Evolutionary conservation across 805 yeast species (phyloP).

Genomic region (Ogataea ramenticola): DNA sequence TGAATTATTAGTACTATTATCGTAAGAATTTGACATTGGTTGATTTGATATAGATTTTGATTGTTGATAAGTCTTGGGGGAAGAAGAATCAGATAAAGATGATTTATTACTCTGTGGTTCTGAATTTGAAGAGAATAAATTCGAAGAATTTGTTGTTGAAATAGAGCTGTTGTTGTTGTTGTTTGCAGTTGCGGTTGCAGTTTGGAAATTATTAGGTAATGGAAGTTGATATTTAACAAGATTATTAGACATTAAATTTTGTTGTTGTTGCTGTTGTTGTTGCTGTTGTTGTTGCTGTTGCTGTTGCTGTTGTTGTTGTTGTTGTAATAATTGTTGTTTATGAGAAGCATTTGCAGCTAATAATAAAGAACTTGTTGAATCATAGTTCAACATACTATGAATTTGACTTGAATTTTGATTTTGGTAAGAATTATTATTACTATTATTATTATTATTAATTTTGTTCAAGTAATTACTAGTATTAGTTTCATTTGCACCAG

Average conservation of each 20-base stretch:
- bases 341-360: conserved; percentile 16
- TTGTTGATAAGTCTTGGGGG: conserved; percentile 3
- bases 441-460: neutral
- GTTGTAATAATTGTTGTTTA: conserved; percentile 6
- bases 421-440: neutral
- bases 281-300: conserved; percentile 5
- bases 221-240: conserved; percentile 17
- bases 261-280: conserved; percentile 5
- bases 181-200: neutral
- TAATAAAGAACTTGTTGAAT: conserved; percentile 16
- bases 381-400: conserved; percentile 11
- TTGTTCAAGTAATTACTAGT: too few species aligned
- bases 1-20: too few species aligned
- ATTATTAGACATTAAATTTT: neutral
- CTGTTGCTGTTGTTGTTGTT: conserved; percentile 7
- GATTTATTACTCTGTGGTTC: neutral
- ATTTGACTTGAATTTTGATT: neutral
- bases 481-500: too few species aligned
- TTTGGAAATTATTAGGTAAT: conserved; percentile 13
- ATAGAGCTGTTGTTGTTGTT: neutral
- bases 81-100: conserved; percentile 2
- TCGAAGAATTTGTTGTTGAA: neutral
- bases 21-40: too few species aligned
- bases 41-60: conserved; percentile 3
- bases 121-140: neutral